Evolutionary conservation across 2,329 filamentous ascomycete genomes (phyloP).

Genomic region (Alternaria metachromatica): DNA sequence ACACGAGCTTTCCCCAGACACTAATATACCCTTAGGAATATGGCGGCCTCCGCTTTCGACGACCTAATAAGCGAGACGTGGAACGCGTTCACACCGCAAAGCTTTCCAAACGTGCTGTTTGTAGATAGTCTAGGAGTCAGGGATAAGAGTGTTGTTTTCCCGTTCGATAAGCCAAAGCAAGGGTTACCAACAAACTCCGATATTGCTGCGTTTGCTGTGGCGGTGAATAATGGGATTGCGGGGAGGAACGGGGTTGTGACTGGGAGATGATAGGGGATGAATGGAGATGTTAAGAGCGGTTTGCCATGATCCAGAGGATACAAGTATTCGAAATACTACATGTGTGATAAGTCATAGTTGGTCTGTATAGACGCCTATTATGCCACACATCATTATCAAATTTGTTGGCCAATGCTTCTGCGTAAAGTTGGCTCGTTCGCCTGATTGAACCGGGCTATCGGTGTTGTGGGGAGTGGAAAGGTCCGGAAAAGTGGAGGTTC

Average conservation of each 20-base stretch:
- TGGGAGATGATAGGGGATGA: slow-evolving; percentile 1
- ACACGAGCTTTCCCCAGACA: neutral
- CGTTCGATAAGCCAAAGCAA: slow-evolving; percentile 33
- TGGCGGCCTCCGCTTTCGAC: slow-evolving; percentile 39
- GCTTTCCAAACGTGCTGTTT: slow-evolving; percentile 47
- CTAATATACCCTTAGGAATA: slow-evolving; percentile 25
- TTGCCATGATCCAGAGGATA: neutral
- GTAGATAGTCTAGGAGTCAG: slow-evolving; percentile 43
- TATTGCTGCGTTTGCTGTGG: slow-evolving; percentile 43
- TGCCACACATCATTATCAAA: neutral
- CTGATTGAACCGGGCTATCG: neutral
- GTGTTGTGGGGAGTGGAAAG: neutral
- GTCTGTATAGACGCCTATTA: neutral
- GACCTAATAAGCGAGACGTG: slow-evolving; percentile 41
- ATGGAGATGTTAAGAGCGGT: neutral
- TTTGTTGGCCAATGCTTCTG: neutral
- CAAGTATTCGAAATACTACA: neutral
- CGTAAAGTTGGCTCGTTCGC: neutral
- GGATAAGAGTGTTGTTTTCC: slow-evolving; percentile 41
- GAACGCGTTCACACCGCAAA: slow-evolving; percentile 43
- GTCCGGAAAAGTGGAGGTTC: neutral
- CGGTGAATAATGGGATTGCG: slow-evolving; percentile 45
- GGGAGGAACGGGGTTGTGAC: slow-evolving; percentile 39
- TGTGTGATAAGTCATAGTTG: neutral
- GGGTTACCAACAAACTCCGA: slow-evolving; percentile 33